Base-by-base conservation (phyloP, 169 alveolate genomes). In the Plasmodium gaboni region DNA sequence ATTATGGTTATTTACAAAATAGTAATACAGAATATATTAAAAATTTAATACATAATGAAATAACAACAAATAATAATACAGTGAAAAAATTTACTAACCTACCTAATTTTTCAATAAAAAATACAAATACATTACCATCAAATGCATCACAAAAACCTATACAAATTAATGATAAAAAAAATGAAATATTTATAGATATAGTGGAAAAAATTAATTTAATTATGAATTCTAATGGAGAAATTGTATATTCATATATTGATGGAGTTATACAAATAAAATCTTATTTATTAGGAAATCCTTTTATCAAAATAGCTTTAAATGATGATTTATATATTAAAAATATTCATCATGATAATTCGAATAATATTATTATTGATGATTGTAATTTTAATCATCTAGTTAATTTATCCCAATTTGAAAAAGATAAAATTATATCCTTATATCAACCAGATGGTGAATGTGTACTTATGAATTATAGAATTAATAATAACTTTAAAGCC, bases 371-470 rank as follows among this genome's bases (percentile, higher is more conserved):
- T 2, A 86, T 97, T 17, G 97, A 95, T 72, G 98, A 96, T 70
- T 96, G 97, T 78, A 96, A 96, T 86, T 96, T 97, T 88, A 97
- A 97, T 91, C 98, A 97, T 67, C 88, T 97, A 69, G 98, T 96
- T n/a, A 95, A 96, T 91, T 74, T 94, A 5, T 90, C 93, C 28
- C 97, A 97, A 38, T 95, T 97, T 70, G 90, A 95, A 61, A 72
- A 83, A 1, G 94, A 91, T 15, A 96, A 95, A 64, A 95, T 97
- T 2, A 91, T 98, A 42, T 94, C 97, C 64, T 96, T 98, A 67
- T 78, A 92, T 44, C 99, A 99, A 9, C 99, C 99, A 1, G 99
- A 97, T 83, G 99, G 99, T n/a, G 99, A 98, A 88, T 97, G 97
- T 73, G 95, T 96, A 73, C 97, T 97, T 42, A 97, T 98, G 99